phyloP scores from a whole-genome alignment of 768 basidiomycete genomes.

The Suillus subluteus region DNA sequence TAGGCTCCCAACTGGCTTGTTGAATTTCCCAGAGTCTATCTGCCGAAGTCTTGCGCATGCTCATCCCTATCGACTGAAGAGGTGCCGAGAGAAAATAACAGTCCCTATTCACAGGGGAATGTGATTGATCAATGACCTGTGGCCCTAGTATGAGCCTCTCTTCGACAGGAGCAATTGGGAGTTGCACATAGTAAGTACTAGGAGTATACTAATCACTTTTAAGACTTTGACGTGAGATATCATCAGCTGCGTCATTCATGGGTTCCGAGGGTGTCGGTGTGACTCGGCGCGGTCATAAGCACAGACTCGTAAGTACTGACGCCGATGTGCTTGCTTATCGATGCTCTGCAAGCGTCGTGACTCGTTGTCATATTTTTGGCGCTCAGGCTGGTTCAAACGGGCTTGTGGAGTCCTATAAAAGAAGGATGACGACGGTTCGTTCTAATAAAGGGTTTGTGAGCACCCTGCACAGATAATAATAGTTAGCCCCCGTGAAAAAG shows the following conservation, averaged over 20 bases:
- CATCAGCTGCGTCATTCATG: background rate
- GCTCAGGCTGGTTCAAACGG: background rate
- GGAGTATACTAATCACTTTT: background rate
- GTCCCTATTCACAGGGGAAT: background rate
- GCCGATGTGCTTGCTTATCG: background rate
- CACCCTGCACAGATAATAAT: background rate
- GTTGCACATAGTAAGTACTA: background rate
- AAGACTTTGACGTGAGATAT: background rate
- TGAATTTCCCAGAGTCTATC: background rate
- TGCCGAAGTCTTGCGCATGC: background rate
- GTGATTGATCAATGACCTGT: background rate
- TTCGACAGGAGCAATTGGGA: background rate
- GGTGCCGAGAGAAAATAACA: background rate
- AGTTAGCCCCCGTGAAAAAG: too few species aligned
- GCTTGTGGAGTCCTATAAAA: background rate
- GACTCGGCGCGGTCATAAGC: background rate
- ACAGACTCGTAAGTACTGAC: background rate
- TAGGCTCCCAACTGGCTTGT: background rate
- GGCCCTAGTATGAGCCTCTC: background rate
- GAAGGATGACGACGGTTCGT: background rate
- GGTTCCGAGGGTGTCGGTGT: background rate
- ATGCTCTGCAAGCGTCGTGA: background rate
- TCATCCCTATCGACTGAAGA: background rate
- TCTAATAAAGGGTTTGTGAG: background rate
- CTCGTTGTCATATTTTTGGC: background rate